Conservation (phyloP, 805 yeast species). For the Hanseniaspora pseudoguilliermondii region DNA sequence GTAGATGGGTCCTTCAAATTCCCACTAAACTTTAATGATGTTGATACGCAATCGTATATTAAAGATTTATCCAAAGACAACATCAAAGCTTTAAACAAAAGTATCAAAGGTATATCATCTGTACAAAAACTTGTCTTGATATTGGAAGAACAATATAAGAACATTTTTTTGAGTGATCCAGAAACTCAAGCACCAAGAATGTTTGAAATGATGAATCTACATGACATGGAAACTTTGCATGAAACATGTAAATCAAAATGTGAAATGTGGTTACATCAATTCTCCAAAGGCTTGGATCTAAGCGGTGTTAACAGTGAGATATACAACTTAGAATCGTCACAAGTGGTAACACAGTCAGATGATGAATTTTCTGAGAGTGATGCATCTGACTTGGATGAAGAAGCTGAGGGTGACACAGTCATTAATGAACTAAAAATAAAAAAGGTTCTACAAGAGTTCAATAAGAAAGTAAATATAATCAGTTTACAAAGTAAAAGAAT, state of each 20-base stretch:
- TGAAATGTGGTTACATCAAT: constrained; percentile 39
- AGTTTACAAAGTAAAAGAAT: constrained; percentile 84
- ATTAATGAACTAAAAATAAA: constrained; percentile 46
- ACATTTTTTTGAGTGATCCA: constrained; percentile 61
- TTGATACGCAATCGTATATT: constrained; percentile 26
- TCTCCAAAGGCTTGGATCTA: background rate
- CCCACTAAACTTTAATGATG: constrained; percentile 44
- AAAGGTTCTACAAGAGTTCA: constrained; percentile 45
- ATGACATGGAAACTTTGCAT: constrained; percentile 9
- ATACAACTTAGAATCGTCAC: constrained; percentile 48
- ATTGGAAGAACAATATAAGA: constrained; percentile 72
- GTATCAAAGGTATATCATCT: constrained; percentile 47
- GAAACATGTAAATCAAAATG: background rate
- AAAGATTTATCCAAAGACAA: constrained; percentile 34
- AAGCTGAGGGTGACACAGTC: constrained; percentile 32
- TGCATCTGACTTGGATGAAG: constrained; percentile 38
- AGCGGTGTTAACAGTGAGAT: constrained; percentile 39
- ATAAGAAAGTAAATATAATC: constrained; percentile 63
- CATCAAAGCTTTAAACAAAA: constrained; percentile 53
- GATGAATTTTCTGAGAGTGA: constrained; percentile 35
- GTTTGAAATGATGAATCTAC: constrained; percentile 9
- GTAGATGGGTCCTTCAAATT: constrained; percentile 38
- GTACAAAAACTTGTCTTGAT: constrained; percentile 55
- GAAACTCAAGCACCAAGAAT: constrained; percentile 67
- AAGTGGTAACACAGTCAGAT: constrained; percentile 37